Evolutionary conservation across 2,329 filamentous ascomycete genomes (phyloP), one percentile per base, ranked within the genome.

Genomic region (Colletotrichum tropicicola): DNA sequence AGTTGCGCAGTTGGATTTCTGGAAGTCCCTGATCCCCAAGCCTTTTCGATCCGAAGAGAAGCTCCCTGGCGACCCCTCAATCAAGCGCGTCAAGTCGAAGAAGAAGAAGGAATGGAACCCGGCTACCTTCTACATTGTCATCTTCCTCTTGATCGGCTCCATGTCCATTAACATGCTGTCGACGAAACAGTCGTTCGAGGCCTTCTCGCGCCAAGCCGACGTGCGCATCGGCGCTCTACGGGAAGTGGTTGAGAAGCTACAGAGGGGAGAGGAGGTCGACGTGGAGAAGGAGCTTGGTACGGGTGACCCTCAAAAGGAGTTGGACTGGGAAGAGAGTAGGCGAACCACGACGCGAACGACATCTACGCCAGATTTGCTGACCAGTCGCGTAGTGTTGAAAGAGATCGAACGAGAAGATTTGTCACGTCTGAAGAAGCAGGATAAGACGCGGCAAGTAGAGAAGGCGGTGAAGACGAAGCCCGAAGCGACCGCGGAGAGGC

Each of bases 101-200:
- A 86, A 84, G 68, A 80, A 85, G 15, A 90, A 87, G 73, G 87
- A 89, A 70, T 92, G 91, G 89, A 95, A 95, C 70, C 92, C 92
- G 3, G 91, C 91, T 19, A 94, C 90, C 0, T 95, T 93, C 73
- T 96, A 90, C 76, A 92, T 95, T 70, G 82, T 90, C 71, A 92
- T 95, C 68, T 94, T 94, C 73, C 82, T 94, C 41, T 85, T 98
- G 68, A 95, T 98, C 68, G 97, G 97, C 4, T 97, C 93, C 67
- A 97, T 98, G 84, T 92, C 95, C 13, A 98, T 99, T 71, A 92
- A 98, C 72, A 92, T 96, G 85, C 91, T 99, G 73, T 85, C 89
- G 35, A 77, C 98, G 71, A 91, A 90, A 71, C 92, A 92, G 70
- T 90, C 94, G 53, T 91, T 90, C 73, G 83, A 85, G 30, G 88